Conservation (phyloP, 2,329 filamentous ascomycete genomes). For the Ascosphaera apis region DNA sequence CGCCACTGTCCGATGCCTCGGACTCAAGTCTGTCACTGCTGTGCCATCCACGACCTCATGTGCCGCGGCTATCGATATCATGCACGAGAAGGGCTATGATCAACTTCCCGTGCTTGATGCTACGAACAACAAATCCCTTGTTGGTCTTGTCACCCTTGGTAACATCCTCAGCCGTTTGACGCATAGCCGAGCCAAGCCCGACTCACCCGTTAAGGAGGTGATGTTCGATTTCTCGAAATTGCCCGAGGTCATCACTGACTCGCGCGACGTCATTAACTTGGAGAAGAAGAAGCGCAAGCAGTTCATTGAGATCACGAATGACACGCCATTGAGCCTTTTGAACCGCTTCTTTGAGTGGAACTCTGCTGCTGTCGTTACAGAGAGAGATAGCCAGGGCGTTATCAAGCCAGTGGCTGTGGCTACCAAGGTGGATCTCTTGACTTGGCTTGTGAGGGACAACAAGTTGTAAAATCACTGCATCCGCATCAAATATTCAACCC, state of each 20-base stretch:
- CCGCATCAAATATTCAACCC: background rate
- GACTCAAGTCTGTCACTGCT: slow-evolving; percentile 83
- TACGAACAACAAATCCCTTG: slow-evolving; percentile 42
- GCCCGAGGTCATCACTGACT: slow-evolving; percentile 76
- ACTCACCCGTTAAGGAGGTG: slow-evolving; percentile 56
- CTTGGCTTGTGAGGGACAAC: slow-evolving; percentile 60
- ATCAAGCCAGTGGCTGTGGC: slow-evolving; percentile 71
- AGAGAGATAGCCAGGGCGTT: slow-evolving; percentile 36
- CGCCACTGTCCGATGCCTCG: slow-evolving; percentile 59
- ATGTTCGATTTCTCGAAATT: slow-evolving; percentile 93
- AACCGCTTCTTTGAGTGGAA: slow-evolving; percentile 98
- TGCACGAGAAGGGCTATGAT: slow-evolving; percentile 96
- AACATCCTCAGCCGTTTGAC: slow-evolving; percentile 85
- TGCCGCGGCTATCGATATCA: slow-evolving; percentile 80
- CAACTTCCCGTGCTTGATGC: slow-evolving; percentile 73
- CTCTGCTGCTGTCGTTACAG: slow-evolving; percentile 81
- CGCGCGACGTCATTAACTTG: slow-evolving; percentile 32
- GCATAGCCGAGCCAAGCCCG: slow-evolving; percentile 50
- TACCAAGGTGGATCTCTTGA: slow-evolving; percentile 88
- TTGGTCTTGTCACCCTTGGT: slow-evolving; percentile 81
- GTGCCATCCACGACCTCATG: slow-evolving; percentile 48
- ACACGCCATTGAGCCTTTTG: slow-evolving; percentile 61
- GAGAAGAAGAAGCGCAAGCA: slow-evolving; percentile 32
- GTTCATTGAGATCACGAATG: slow-evolving; percentile 84
- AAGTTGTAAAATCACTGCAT: slow-evolving; percentile 4